Base-by-base conservation (phyloP, 176 grass and related monocot genomes). In the Rhipidocladum racemiflorum region DNA sequence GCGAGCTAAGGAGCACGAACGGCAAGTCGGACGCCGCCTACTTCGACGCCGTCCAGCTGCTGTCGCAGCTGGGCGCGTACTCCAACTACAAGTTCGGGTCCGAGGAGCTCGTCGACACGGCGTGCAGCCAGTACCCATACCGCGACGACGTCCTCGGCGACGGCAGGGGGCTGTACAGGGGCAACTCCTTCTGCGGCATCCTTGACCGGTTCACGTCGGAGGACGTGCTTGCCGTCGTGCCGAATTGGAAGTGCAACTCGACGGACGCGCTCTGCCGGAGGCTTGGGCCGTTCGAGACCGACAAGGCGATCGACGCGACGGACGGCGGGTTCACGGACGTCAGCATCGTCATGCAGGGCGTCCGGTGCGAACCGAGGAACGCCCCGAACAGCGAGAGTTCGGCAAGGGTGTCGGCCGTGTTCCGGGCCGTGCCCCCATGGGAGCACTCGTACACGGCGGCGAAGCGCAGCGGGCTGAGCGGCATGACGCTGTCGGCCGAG, bases 11-110 rank as follows among this genome's bases (percentile, higher is more conserved):
- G 66, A 97, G 94, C 89, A 75, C 90, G n/a, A 85, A 82, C 54
- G 75, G 32, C 76, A 79, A 80, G 45, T 87, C 87, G 3, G 25
- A 53, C 53, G 69, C 57, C 16, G 74, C 65, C 2, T 97, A 92
- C 79, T 97, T 97, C 76, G 91, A 90, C 66, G 75, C 51, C 50
- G 83, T 90, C 51, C 77, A 60, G 42, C 23, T 97, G 10, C 61
- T 83, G 39, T 94, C 94, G 38, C 94, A 94, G 84, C 81, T 94
- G 9, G 89, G 94, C 34, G 87, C 89, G 36, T 92, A 97, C 74
- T 92, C 89, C 35, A 97, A 90, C 71, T 97, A 94, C 85, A 56
- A 80, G 76, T 97, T 90, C 54, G 89, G 94, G 1, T 89, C 94
- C 4, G 89, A 90, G 70, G 84, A 92, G 71, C 76, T 86, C 35